Evolutionary conservation across 371 early-diverging fungal genomes (phyloP).

Genomic region (Mortierella polycephala): DNA sequence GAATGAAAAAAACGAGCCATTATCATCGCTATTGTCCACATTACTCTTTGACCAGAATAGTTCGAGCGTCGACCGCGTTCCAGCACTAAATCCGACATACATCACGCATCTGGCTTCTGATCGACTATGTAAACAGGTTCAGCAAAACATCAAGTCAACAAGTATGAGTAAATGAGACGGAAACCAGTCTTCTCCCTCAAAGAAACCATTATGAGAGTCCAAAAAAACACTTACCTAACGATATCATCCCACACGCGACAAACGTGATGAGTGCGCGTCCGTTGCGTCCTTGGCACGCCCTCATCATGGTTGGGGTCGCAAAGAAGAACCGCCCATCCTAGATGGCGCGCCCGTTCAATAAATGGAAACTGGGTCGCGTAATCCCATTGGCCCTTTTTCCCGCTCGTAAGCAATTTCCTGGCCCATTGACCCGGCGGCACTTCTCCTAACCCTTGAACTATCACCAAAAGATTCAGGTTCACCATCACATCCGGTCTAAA

Average conservation of each 20-base stretch:
- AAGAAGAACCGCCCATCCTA: conserved; percentile 36
- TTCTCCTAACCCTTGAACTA: conserved; percentile 39
- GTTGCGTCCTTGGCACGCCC: not conserved
- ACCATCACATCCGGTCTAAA: conserved; percentile 12
- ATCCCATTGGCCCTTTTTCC: conserved; percentile 15
- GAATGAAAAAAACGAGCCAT: no score
- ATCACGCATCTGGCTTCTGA: conserved; percentile 33
- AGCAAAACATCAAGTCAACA: not conserved
- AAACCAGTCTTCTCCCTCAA: not conserved
- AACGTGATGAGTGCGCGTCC: conserved; percentile 26
- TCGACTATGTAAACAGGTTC: not conserved
- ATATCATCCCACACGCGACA: conserved; percentile 42
- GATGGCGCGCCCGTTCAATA: conserved; percentile 17
- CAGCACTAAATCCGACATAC: conserved; percentile 36
- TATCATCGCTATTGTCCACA: not conserved
- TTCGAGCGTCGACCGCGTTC: conserved; percentile 21
- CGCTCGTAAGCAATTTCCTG: conserved; percentile 43
- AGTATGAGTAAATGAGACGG: not conserved
- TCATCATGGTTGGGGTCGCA: conserved; percentile 36
- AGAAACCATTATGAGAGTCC: not conserved
- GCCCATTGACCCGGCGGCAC: conserved; percentile 51
- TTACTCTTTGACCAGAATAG: conserved; percentile 10
- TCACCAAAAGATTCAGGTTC: conserved; percentile 30
- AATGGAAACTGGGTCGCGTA: conserved; percentile 34
- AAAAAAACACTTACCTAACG: conserved; percentile 13